Conservation (phyloP, 306 rosid genomes). For the Chamaecrista fasciculata region DNA sequence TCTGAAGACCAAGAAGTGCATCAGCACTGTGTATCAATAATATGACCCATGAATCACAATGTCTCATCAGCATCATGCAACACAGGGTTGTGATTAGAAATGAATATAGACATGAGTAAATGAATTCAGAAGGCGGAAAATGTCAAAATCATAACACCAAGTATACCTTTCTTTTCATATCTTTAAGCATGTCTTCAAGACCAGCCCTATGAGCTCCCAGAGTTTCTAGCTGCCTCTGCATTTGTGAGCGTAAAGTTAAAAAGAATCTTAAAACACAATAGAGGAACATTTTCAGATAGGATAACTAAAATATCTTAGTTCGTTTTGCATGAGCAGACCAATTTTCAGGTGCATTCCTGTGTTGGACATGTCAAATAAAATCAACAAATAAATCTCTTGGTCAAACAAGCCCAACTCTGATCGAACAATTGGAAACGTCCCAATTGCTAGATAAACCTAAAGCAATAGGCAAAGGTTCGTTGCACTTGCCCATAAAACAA, state of each 20-base stretch:
- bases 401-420: too few relatives aligned
- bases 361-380: too few relatives aligned
- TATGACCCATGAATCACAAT: not conserved
- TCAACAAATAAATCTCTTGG: too few relatives aligned
- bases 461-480: not conserved
- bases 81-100: not conserved
- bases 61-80: not conserved
- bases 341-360: not conserved
- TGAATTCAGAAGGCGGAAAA: not conserved
- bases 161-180: constrained; percentile 93
- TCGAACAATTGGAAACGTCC: too few relatives aligned
- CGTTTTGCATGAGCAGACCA: not conserved
- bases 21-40: not conserved
- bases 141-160: not conserved
- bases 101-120: not conserved
- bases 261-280: constrained; percentile 20
- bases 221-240: constrained; percentile 92
- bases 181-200: constrained; percentile 98
- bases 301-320: not conserved
- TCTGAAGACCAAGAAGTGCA: not conserved
- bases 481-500: not conserved
- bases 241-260: constrained; percentile 35
- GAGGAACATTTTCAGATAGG: not conserved
- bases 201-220: constrained; percentile 98
- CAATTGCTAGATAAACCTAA: not conserved